Conservation (phyloP, 2,329 filamentous ascomycete genomes). For the Hirsutella rhossiliensis region DNA sequence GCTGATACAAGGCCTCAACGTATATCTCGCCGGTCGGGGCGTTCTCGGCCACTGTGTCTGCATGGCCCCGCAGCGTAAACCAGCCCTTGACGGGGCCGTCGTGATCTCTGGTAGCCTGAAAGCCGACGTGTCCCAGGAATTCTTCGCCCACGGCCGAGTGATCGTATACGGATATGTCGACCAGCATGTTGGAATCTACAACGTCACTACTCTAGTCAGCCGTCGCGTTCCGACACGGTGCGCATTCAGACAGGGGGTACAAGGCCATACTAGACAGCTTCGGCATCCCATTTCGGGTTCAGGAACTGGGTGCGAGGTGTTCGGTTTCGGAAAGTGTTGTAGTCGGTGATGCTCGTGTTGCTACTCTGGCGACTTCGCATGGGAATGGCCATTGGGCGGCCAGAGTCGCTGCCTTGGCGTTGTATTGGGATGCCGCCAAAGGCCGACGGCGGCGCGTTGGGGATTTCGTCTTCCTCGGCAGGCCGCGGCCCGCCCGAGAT, state of each 20-base stretch:
- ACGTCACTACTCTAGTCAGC: conserved; percentile 56
- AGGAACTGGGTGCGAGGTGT: conserved; percentile 49
- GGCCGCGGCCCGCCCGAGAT: conserved; percentile 76
- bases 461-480: conserved; percentile 47
- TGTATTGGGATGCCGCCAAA: conserved; percentile 48
- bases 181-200: conserved; percentile 76
- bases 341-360: conserved; percentile 72
- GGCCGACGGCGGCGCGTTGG: conserved; percentile 31
- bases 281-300: conserved; percentile 89
- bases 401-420: conserved; percentile 67
- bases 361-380: conserved; percentile 97
- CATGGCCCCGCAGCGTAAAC: conserved; percentile 69
- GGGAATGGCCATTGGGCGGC: conserved; percentile 83
- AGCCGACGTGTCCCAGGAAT: conserved; percentile 81
- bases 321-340: conserved; percentile 46
- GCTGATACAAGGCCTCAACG: conserved; percentile 75
- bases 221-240: neutral
- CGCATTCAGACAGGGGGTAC: neutral
- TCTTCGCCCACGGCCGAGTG: conserved; percentile 67
- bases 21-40: conserved; percentile 79
- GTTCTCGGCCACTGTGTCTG: conserved; percentile 58
- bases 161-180: conserved; percentile 92
- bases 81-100: conserved; percentile 68
- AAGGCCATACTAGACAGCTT: conserved; percentile 75
- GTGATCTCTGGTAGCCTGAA: conserved; percentile 55